These are phyloP conservation scores for Mycotypha africana DNA, from an alignment of 371 early-diverging fungal species.

Conservation along the genomic window DNA sequence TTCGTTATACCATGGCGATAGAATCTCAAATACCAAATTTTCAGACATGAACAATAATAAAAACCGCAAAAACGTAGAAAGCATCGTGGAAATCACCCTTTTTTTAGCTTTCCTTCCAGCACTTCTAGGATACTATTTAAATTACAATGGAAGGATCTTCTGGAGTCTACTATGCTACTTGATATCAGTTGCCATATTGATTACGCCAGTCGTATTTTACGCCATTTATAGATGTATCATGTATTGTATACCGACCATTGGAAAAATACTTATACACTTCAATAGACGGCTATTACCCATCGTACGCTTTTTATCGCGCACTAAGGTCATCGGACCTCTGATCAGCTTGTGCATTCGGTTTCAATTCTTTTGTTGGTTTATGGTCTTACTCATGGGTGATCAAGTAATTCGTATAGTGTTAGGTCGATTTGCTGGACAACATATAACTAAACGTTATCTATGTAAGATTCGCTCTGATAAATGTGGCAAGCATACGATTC, in stretches of 20 bases:
- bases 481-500: not conserved
- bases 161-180: conserved; percentile 17
- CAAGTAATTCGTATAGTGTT: conserved; percentile 18
- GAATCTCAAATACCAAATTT: no score
- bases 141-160: conserved; percentile 15
- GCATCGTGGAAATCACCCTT: conserved; percentile 17
- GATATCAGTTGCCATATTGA: conserved; percentile 15
- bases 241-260: conserved; percentile 18
- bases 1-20: no score
- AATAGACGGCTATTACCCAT: conserved; percentile 18
- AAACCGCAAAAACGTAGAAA: conserved; percentile 6
- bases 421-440: conserved; percentile 19
- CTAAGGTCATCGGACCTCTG: conserved; percentile 17
- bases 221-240: conserved; percentile 23
- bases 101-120: conserved; percentile 17
- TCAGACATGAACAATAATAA: no score
- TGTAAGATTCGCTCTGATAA: conserved; percentile 9
- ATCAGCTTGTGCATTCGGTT: conserved; percentile 18
- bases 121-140: conserved; percentile 15
- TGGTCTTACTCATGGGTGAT: conserved; percentile 24
- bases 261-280: conserved; percentile 3
- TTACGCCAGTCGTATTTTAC: conserved; percentile 19
- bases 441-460: conserved; percentile 19
- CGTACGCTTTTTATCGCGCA: conserved; percentile 16
- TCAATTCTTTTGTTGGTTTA: conserved; percentile 24